Base-by-base conservation (phyloP, 768 basidiomycete species). In the Amanita jacksonii region DNA sequence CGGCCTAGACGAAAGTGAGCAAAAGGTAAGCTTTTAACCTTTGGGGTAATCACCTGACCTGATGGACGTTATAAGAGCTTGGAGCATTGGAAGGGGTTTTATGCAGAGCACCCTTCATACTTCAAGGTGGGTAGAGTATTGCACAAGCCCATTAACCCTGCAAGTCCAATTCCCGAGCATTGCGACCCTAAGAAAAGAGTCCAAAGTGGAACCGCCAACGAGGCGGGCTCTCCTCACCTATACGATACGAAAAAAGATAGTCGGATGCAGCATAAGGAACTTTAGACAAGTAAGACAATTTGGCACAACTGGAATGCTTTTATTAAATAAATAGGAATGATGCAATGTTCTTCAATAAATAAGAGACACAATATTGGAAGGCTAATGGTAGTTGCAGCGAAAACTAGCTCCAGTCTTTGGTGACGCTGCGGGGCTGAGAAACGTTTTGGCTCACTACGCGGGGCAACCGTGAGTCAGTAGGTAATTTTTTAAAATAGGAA, bases 61-160 rank as follows among this genome's bases (percentile, higher is more conserved):
- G n/a, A n/a, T n/a, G n/a, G n/a, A n/a, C n/a, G 15, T 19, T 43
- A 3, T 16, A 45, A 94, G 89, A 67, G 85, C 48, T 65, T 96
- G 15, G 61, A 74, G 37, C 81, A 92, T 51, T 98, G 93, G 93
- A 93, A 91, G 64, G 69, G 74, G 22, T 97, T 93, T 68, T 97
- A 92, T 55, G 62, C 69, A 1, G 76, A 86, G 7, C 85, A 90
- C 61, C 79, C 85, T 54, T 74, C 77, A 48, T 98, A 98, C 60
- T 53, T 55, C 43, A 81, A 81, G 55, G 76, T 89, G 32, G 92
- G 92, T 16, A 76, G 63, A 45, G 86, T 96, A 16, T 63, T 69
- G 3, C 87, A 89, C 56, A 72, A 67, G 34, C 78, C 85, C 23
- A 86, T 87, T 58, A 83, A 90, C 62, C 85, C 85, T 33, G 57